Percentiles rank a stretch among this genome's conserved stretches.
These are phyloP conservation scores for Pleodorina starrii DNA, from an alignment of 139 green algal species.

Conservation along the genomic window DNA sequence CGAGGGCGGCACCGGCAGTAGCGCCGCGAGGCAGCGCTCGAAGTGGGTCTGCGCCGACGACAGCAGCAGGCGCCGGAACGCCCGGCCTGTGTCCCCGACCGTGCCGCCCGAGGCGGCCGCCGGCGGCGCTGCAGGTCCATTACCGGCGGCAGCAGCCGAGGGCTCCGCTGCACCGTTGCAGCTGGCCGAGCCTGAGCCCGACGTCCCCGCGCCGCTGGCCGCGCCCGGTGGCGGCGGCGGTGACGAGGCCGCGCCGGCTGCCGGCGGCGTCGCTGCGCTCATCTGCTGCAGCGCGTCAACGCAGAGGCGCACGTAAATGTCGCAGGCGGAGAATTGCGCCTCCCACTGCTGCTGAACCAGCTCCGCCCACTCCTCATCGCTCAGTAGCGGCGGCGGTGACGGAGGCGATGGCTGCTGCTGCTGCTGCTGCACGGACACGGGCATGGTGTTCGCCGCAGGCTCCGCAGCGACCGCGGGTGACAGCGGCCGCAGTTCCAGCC, in stretches of 20 bases:
- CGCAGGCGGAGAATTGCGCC: not conserved
- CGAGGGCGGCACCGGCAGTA: not conserved
- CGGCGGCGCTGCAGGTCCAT: not conserved
- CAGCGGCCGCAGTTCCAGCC: too few species aligned
- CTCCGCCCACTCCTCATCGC: slow-evolving; percentile 13
- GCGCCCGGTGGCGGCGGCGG: not conserved
- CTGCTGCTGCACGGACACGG: too few species aligned
- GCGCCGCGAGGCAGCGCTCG: slow-evolving; percentile 12
- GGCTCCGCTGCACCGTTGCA: not conserved
- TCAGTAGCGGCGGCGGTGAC: not conserved
- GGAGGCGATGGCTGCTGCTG: too few species aligned
- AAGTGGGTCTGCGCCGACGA: slow-evolving; percentile 15
- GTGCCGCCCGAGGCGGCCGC: not conserved
- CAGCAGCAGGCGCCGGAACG: slow-evolving; percentile 26
- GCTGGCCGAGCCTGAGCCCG: not conserved
- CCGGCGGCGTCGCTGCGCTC: not conserved
- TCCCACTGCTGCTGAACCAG: slow-evolving; percentile 18
- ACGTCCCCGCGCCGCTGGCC: not conserved
- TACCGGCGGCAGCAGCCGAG: not conserved
- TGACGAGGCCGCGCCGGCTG: not conserved
- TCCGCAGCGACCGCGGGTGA: too few species aligned
- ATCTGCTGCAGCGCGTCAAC: slow-evolving; percentile 12
- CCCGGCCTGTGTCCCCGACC: not conserved
- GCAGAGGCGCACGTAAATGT: slow-evolving; percentile 15
- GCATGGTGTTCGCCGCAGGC: too few species aligned